Evolutionary conservation across 345 rosid species (phyloP), one percentile per base, ranked within the genome.

Genomic region (Brassica carinata): DNA sequence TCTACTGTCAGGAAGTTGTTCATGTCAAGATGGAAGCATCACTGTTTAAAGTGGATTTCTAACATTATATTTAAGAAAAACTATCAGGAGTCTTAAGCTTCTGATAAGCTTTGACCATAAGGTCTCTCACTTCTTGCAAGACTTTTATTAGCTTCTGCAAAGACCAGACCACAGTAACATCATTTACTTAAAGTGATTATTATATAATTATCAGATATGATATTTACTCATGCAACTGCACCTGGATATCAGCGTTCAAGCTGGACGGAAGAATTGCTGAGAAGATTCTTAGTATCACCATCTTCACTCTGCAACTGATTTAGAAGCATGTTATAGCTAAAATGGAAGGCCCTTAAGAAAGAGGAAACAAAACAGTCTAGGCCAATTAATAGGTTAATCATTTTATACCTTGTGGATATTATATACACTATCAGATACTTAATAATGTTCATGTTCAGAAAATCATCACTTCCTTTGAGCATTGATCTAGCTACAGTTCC

Each of bases 241-340:
- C 99, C 98, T 90, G 88, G 68, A 95, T 91, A 83, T 86, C 93
- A 79, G 98, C 98, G 58, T 87, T 95, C 98, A 81, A 95, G 93
- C 85, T 95, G 99, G 84, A 88, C 93, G 88, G 93, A 93, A 8
- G 99, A 95, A 84, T 93, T 87, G 31, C 98, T 93, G 27, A 95
- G 91, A 88, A 95, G 87, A 85, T 92, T 93, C 86, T 95, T 98
- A 75, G 98, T 97, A 86, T 91, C 85, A 59, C 96, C 96, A 59
- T 95, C 98, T 90, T 95, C 99, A 86, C 87, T 85, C 33, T 96
- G 91, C 86, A 93, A 68, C 87, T 95, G 98, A 87, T 95, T 95
- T 85, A 95, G 84, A 81, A 95, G 94, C 97, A 93, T 95, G 85
- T 95, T 95, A 87, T 95, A 93, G 87, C 93, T 95, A 72, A 95